Base-by-base conservation (phyloP, 2,329 filamentous ascomycete genomes). In the Trichoderma oligosporum region DNA sequence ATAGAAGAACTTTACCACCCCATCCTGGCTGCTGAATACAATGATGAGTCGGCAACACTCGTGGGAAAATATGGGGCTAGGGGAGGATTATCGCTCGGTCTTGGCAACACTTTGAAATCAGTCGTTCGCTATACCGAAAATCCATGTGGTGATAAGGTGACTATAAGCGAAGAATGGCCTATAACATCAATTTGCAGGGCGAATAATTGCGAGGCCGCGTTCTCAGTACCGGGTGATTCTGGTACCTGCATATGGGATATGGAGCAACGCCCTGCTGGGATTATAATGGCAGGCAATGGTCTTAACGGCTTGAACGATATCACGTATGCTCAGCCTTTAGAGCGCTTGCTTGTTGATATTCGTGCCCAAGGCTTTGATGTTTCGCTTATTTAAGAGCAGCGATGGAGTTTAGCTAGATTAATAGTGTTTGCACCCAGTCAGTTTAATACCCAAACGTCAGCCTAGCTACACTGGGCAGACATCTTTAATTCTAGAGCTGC, bases 261-360 rank as follows among this genome's bases (percentile, higher is more conserved):
- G 20, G 2, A 56, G 9, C 8, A 6, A 22, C 45, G 54, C n/a
- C 42, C 54, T n/a, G 54, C 45, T 2, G 44, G 44, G 11, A 56
- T 56, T 18, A 14, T 56, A 6, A 51, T 31, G 25, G 54, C 31
- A 4, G 54, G 54, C 22, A 35, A 25, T 52, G 20, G 12, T 14
- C 4, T 12, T 5, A 42, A 45, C 36, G 27, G 14, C 8, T 3
- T 12, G 14, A 16, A 42, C 14, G 54, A 56, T 20, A 7, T 56
- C 27, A 56, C 54, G 7, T 56, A 56, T 35, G 54, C 45, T 5
- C 44, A 49, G 25, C 54, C 54, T 12, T 42, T 56, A 12, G 54
- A 56, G n/a, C 25, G 25, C 20, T 20, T 56, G 16, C 4, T 49
- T 7, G 35, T 1, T 22, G 53, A 56, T 31, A 49, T 56, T 7